A percentile compares a stretch with the other conserved stretches of the same genome.
phyloP scores from a whole-genome alignment of 768 basidiomycete species.

The Kwoniella heveanensis region DNA sequence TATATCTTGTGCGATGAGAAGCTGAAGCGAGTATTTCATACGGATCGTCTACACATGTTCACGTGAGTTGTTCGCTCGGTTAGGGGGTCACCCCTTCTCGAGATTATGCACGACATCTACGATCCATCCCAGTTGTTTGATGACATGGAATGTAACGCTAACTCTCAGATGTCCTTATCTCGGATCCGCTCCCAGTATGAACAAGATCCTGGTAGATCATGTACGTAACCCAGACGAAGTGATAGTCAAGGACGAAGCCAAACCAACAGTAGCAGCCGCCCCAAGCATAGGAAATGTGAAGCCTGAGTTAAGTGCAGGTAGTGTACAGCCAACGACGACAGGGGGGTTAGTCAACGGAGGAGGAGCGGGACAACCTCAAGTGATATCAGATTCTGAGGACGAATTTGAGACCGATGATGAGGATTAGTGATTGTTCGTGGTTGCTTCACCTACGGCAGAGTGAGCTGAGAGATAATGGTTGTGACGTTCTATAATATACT shows the following conservation, averaged over 20 bases:
- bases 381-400: neutral
- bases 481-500: too few relatives aligned
- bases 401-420: neutral
- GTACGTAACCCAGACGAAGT: slow-evolving; percentile 46
- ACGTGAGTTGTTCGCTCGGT: too few relatives aligned
- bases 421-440: too few relatives aligned
- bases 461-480: too few relatives aligned
- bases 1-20: slow-evolving; percentile 81
- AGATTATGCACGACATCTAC: too few relatives aligned
- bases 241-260: slow-evolving; percentile 27
- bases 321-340: neutral
- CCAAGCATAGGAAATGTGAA: neutral
- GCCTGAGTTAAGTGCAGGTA: neutral
- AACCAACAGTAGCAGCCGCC: neutral
- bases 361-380: neutral
- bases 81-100: too few relatives aligned
- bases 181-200: too few relatives aligned
- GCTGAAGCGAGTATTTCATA: slow-evolving; percentile 73
- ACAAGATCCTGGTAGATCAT: slow-evolving; percentile 77
- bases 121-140: too few relatives aligned
- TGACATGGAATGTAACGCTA: too few relatives aligned
- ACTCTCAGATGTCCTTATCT: too few relatives aligned
- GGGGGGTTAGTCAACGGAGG: neutral
- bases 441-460: too few relatives aligned
- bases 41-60: slow-evolving; percentile 82